Percentiles rank a stretch among this genome's conserved stretches.
Evolutionary conservation across 1,284 basidiomycete genomes (phyloP).

Genomic region (Rhodotorula sp.): DNA sequence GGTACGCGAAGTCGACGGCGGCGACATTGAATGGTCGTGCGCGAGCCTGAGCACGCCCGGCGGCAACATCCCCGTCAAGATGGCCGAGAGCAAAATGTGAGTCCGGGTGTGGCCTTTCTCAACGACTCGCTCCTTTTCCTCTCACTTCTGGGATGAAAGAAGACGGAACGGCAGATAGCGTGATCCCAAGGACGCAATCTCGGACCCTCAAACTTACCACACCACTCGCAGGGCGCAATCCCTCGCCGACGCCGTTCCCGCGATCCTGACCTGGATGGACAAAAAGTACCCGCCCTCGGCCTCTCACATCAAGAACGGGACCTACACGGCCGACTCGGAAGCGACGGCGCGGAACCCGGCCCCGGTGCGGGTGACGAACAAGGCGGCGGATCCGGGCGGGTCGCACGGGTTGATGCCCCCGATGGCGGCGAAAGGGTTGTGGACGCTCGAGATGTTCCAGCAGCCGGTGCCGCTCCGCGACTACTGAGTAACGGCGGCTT

Average conservation of each 20-base stretch:
- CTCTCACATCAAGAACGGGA: constrained; percentile 4
- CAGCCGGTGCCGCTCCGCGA: constrained; percentile 21
- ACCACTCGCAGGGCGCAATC: constrained; percentile 20
- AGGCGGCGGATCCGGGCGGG: constrained; percentile 20
- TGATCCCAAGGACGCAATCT: no score
- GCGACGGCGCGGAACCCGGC: constrained; percentile 15
- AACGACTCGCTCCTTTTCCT: not conserved
- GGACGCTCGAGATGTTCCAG: constrained; percentile 30
- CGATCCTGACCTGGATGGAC: constrained; percentile 27
- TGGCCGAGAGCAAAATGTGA: constrained; percentile 35
- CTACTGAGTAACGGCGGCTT: not conserved
- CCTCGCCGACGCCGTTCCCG: constrained; percentile 31
- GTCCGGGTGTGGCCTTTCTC: not conserved
- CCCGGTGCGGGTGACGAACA: constrained; percentile 13
- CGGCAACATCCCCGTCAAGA: constrained; percentile 32
- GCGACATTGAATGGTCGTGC: constrained; percentile 30
- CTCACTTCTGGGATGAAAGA: no score
- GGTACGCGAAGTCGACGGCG: constrained; percentile 23
- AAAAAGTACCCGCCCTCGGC: constrained; percentile 19
- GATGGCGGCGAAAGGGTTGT: constrained; percentile 3
- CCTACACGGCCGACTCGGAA: constrained; percentile 17
- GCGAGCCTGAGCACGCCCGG: constrained; percentile 35
- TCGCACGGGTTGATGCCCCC: constrained; percentile 25
- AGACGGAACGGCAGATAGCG: no score
- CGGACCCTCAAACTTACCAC: no score